Evolutionary conservation across 805 yeast species (phyloP), one percentile per base, ranked within the genome.

Genomic region (Yamadazyma philogaea): DNA sequence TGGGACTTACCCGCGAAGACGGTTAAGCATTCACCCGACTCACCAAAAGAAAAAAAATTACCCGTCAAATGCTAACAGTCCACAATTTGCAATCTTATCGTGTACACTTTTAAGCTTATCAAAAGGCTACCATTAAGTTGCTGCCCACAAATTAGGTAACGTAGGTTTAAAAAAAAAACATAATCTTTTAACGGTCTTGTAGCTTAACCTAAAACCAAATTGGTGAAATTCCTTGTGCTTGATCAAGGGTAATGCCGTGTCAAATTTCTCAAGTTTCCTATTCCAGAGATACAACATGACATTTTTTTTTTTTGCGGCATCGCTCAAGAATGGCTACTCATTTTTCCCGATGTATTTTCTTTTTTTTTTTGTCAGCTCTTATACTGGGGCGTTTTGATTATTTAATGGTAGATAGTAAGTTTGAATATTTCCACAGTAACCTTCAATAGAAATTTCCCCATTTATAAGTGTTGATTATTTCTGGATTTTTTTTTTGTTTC

Each of bases 271-370:
- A 24, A n/a, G 8, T 36, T 36, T n/a, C 32, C 39, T 5, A 26
- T 17, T 36, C 7, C 10, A 27, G 39, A 26, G 27, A 36, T 36
- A 17, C 39, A 36, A 36, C 39, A 36, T 36, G 22, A 18, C 37
- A 34, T 34, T 34, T 34, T 22, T 24, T 34, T 34, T 34, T 22
- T 24, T 24, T 33, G 21, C 37, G 37, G 37, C 37, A 34, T 34
- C 37, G 7, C 18, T 24, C 10, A 24, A n/a, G 33, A 30, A n/a
- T n/a, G n/a, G 18, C 18, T n/a, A 10, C n/a, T 15, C 15, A 14
- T 30, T 30, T 30, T 30, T 30, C 12, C 26, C 6, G 18, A 19
- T 12, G 5, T 17, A 11, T 36, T 21, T 36, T 16, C 12, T 11
- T 36, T 16, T 28, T 27, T 24, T 7, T 36, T 36, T 36, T 36